Evolutionary conservation across 2,329 filamentous ascomycete species (phyloP).

Genomic region (Stemphylium beticola): DNA sequence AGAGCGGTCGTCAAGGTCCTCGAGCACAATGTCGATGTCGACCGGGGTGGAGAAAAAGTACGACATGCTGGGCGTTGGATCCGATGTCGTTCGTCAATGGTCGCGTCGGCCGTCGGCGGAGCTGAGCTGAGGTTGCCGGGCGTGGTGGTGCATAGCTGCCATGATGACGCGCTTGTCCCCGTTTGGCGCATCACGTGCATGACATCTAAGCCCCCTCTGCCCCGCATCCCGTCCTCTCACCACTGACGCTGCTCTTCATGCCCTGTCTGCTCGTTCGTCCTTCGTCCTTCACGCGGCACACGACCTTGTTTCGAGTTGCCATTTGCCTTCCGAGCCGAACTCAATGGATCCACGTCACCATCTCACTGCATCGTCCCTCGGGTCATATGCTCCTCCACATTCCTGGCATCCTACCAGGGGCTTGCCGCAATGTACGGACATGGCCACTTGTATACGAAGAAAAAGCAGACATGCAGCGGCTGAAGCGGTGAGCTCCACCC

Average conservation of each 20-base stretch:
- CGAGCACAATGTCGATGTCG: slow-evolving; percentile 98
- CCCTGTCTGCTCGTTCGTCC: too few relatives aligned
- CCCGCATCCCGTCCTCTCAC: slow-evolving; percentile 11
- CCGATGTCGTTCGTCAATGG: slow-evolving; percentile 11
- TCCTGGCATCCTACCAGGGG: neutral
- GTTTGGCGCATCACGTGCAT: slow-evolving; percentile 16
- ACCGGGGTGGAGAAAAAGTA: slow-evolving; percentile 94
- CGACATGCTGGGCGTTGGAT: slow-evolving; percentile 68
- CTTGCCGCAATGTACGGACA: slow-evolving; percentile 2
- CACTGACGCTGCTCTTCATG: neutral
- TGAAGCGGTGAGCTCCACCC: slow-evolving; percentile 24
- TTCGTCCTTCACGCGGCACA: slow-evolving; percentile 2
- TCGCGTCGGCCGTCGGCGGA: slow-evolving; percentile 25
- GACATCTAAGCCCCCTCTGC: neutral
- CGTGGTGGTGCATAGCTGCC: slow-evolving; percentile 15
- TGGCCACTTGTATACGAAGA: slow-evolving; percentile 7
- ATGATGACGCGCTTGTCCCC: slow-evolving; percentile 15
- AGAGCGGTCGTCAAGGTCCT: slow-evolving; percentile 90
- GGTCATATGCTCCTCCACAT: slow-evolving; percentile 6
- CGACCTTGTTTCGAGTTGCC: slow-evolving; percentile 2
- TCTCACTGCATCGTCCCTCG: slow-evolving; percentile 11
- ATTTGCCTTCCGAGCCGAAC: neutral
- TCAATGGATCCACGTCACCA: slow-evolving; percentile 23
- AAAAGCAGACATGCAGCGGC: neutral
- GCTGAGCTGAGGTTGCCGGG: slow-evolving; percentile 18